Conservation (phyloP, 2,329 filamentous ascomycete genomes). For the Aureobasidium sp. region DNA sequence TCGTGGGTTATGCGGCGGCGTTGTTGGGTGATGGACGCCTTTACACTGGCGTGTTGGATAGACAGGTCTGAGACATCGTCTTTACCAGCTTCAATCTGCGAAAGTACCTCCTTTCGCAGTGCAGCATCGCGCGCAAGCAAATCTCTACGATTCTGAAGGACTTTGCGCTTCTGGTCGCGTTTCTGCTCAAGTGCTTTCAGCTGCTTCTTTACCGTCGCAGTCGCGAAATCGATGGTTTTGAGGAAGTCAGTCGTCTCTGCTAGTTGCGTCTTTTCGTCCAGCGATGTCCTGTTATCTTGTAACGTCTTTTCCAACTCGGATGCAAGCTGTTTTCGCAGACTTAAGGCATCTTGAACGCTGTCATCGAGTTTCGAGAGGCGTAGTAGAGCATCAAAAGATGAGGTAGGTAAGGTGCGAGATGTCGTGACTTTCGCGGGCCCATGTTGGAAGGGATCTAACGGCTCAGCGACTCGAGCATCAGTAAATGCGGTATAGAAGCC, state of each 20-base stretch:
- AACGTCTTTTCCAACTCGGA: slow-evolving; percentile 61
- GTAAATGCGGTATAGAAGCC: slow-evolving; percentile 72
- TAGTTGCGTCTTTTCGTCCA: slow-evolving; percentile 28
- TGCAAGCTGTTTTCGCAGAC: slow-evolving; percentile 64
- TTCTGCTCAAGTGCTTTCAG: slow-evolving; percentile 54
- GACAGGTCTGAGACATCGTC: slow-evolving; percentile 38
- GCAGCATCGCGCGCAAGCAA: slow-evolving; percentile 64
- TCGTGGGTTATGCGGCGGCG: slow-evolving; percentile 82
- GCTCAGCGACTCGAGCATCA: slow-evolving; percentile 50
- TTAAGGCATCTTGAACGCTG: slow-evolving; percentile 81
- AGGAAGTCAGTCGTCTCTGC: slow-evolving; percentile 38
- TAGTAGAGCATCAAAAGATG: slow-evolving; percentile 83
- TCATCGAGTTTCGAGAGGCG: slow-evolving; percentile 79
- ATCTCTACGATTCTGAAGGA: slow-evolving; percentile 55
- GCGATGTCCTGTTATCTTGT: slow-evolving; percentile 30
- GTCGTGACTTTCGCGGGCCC: slow-evolving; percentile 26
- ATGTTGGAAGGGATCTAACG: slow-evolving; percentile 22
- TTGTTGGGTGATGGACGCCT: slow-evolving; percentile 70
- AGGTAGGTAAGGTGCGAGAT: slow-evolving; percentile 53
- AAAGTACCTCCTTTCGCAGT: slow-evolving; percentile 24
- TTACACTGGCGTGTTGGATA: slow-evolving; percentile 37
- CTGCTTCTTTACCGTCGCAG: slow-evolving; percentile 57
- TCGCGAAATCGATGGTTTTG: slow-evolving; percentile 40
- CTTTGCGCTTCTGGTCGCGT: slow-evolving; percentile 59
- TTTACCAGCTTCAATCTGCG: slow-evolving; percentile 38